Evolutionary conservation across 495 filamentous ascomycete species (phyloP).

Genomic region (Lophiotrema nucula): DNA sequence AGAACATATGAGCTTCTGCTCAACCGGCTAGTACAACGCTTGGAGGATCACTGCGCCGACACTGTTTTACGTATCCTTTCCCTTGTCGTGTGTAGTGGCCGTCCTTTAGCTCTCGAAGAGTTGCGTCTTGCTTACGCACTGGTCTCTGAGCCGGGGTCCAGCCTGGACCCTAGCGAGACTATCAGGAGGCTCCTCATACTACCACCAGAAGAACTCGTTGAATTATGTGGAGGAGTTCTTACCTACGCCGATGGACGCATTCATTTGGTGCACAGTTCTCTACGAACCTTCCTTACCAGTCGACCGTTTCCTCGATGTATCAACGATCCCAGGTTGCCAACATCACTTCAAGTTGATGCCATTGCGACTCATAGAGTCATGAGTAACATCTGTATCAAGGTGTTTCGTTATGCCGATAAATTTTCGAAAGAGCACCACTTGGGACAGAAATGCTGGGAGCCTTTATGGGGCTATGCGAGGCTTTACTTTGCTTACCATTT

Average conservation of each 20-base stretch:
- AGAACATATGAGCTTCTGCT: not conserved
- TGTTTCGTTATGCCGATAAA: not conserved
- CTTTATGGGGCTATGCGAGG: not conserved
- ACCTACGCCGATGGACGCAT: not conserved
- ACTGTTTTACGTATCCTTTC: not conserved
- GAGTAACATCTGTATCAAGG: not conserved
- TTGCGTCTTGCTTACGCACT: not conserved
- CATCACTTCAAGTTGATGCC: not conserved
- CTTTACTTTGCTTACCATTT: not conserved
- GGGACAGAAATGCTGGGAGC: not conserved
- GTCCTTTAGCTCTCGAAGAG: not conserved
- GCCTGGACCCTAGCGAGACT: not conserved
- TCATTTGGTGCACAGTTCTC: not conserved
- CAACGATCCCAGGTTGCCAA: not conserved
- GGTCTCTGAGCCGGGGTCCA: not conserved
- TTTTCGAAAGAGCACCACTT: not conserved
- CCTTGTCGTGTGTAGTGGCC: not conserved
- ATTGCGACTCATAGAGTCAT: not conserved
- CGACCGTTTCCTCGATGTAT: not conserved
- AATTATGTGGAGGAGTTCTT: not conserved
- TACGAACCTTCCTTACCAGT: not conserved
- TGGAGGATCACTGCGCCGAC: not conserved
- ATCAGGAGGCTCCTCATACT: not conserved
- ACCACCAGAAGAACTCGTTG: not conserved
- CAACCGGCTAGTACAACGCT: not conserved